Conservation (phyloP, 441 rosid species). For the Omphalea diandra region DNA sequence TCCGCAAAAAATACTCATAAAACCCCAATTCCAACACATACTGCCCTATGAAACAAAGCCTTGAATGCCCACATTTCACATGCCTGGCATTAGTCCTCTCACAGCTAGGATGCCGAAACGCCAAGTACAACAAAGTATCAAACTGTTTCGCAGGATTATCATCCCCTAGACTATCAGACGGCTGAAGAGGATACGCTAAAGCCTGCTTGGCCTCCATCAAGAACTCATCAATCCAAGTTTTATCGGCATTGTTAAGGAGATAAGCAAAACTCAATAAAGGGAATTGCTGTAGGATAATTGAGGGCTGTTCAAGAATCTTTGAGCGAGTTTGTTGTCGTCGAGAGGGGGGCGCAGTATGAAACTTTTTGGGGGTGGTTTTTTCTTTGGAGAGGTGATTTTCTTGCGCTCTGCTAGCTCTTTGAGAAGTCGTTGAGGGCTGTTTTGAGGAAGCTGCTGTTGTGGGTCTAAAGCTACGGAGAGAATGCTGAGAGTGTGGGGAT, state of each 20-base stretch:
- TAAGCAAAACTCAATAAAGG: constrained; percentile 80
- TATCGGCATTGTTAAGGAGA: constrained; percentile 87
- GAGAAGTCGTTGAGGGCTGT: constrained; percentile 88
- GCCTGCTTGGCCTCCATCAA: constrained; percentile 93
- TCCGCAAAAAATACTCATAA: constrained; percentile 80
- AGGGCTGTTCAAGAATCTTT: constrained; percentile 80
- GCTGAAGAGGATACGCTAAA: constrained; percentile 75
- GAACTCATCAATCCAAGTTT: constrained; percentile 89
- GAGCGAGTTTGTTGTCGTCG: constrained; percentile 74
- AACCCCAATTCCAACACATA: constrained; percentile 85
- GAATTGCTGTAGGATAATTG: constrained; percentile 78
- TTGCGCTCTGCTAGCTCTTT: constrained; percentile 91
- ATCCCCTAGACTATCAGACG: constrained; percentile 56
- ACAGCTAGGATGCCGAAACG: constrained; percentile 88
- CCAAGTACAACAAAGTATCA: constrained; percentile 73
- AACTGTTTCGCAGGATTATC: constrained; percentile 97
- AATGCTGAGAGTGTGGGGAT: constrained; percentile 36
- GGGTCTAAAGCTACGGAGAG: constrained; percentile 58
- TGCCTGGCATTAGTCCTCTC: constrained; percentile 83
- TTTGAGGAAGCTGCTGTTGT: constrained; percentile 53
- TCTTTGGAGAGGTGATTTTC: constrained; percentile 60
- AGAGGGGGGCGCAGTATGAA: constrained; percentile 82
- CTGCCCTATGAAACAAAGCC: constrained; percentile 82
- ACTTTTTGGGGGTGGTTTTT: constrained; percentile 61
- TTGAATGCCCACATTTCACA: constrained; percentile 80